phyloP scores from a whole-genome alignment of 2,329 filamentous ascomycete species.

The Neoascochyta sp. region DNA sequence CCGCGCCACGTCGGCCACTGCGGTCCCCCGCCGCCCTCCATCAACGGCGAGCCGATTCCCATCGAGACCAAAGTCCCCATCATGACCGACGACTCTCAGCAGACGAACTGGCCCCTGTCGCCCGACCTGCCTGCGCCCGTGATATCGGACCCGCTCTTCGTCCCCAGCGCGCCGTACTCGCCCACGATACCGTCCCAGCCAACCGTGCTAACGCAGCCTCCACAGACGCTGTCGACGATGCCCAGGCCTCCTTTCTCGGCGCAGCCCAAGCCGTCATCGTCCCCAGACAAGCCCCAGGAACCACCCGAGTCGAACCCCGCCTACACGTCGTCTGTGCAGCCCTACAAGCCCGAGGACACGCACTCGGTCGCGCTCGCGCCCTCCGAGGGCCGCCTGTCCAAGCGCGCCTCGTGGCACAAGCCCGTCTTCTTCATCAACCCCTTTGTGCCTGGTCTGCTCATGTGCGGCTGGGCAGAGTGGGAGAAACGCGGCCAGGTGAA shows the following conservation, averaged over 20 bases:
- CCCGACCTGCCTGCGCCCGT: no score
- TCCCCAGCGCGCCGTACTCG: no score
- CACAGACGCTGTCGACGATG: no score
- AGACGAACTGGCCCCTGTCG: no score
- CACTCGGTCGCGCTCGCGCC: neutral
- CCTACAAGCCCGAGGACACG: neutral
- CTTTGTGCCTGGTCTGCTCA: conserved; percentile 1
- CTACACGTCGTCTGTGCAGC: neutral
- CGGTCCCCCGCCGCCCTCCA: conserved; percentile 1
- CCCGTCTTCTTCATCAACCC: conserved; percentile 16
- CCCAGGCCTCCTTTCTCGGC: neutral
- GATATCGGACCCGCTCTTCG: no score
- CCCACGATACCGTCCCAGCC: no score
- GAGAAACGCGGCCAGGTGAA: conserved; percentile 14
- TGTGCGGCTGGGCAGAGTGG: conserved; percentile 23
- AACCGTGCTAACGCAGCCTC: no score
- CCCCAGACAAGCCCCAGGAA: no score
- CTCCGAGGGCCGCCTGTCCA: neutral
- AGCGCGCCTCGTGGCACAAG: conserved; percentile 16
- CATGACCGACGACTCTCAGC: neutral
- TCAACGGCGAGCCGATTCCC: conserved; percentile 1
- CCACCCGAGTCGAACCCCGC: neutral
- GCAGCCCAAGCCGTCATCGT: neutral
- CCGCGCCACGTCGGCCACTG: conserved; percentile 6
- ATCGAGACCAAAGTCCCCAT: neutral